Conservation (phyloP, 768 basidiomycete genomes). For the Rossbeevera mucosa region DNA sequence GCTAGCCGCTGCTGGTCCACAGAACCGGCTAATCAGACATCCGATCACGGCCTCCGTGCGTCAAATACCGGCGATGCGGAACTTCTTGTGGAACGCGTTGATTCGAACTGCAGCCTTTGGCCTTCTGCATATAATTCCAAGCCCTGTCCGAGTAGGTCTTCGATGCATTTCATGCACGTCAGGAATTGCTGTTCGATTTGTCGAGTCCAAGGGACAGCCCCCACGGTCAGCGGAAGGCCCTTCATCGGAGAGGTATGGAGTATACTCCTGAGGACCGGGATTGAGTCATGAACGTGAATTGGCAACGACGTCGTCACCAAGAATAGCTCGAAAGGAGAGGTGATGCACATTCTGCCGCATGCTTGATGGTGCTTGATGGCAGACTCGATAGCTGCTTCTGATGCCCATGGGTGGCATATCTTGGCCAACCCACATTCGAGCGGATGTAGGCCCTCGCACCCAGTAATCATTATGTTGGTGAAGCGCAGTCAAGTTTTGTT, state of each 20-base stretch:
- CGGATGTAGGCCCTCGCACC: too few species aligned
- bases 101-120: constrained; percentile 91
- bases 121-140: constrained; percentile 99
- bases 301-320: neutral
- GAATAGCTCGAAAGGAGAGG: neutral
- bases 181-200: constrained; percentile 81
- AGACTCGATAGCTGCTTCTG: too few species aligned
- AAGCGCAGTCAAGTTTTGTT: too few species aligned
- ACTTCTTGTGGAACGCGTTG: constrained; percentile 75
- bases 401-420: too few species aligned
- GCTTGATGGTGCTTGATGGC: too few species aligned
- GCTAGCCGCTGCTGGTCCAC: constrained; percentile 72
- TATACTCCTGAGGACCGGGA: constrained; percentile 77
- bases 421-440: too few species aligned
- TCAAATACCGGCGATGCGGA: constrained; percentile 73
- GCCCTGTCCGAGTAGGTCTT: constrained; percentile 94
- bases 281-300: constrained; percentile 94
- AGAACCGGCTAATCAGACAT: constrained; percentile 65
- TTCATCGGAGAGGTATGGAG: constrained; percentile 98
- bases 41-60: constrained; percentile 91
- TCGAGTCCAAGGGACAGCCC: constrained; percentile 95
- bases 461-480: too few species aligned
- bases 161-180: constrained; percentile 97
- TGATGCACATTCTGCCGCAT: too few species aligned
- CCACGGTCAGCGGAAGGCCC: constrained; percentile 92